phyloP scores from a whole-genome alignment of 495 filamentous ascomycete genomes.

The Penicillium cataractarum region DNA sequence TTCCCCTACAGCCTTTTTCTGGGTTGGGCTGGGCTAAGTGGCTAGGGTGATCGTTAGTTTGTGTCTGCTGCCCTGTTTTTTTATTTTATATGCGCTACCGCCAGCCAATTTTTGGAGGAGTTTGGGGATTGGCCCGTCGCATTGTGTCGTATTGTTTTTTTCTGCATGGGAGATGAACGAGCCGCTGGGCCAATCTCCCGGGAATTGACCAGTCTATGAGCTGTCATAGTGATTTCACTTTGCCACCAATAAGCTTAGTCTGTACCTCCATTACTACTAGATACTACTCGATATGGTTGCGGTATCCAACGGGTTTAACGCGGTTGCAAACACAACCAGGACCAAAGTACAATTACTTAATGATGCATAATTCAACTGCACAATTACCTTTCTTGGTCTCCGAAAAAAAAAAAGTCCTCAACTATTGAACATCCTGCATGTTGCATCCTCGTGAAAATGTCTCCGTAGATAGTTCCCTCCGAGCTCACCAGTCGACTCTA shows the following conservation, averaged over 20 bases:
- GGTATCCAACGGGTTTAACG: not conserved
- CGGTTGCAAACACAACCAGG: not conserved
- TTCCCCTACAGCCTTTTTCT: not conserved
- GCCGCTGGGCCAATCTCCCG: not conserved
- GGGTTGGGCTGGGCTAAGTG: not conserved
- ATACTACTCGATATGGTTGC: not conserved
- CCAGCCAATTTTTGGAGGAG: not conserved
- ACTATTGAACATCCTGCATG: not conserved
- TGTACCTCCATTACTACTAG: too few relatives aligned
- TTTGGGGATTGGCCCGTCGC: not conserved
- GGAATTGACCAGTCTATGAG: not conserved
- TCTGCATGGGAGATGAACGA: not conserved
- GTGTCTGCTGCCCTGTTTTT: conserved; percentile 28
- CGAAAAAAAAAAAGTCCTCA: not conserved
- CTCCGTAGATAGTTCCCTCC: not conserved
- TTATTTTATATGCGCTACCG: conserved; percentile 16
- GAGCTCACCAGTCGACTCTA: not conserved
- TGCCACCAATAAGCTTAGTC: too few relatives aligned
- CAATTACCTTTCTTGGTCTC: not conserved
- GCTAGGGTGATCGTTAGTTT: conserved; percentile 14
- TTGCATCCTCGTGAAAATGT: not conserved
- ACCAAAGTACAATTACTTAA: not conserved
- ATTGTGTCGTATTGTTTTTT: not conserved
- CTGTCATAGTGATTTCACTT: too few relatives aligned
- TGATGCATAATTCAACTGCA: not conserved